phyloP scores from a whole-genome alignment of 2,329 filamentous ascomycete genomes.

The Venturia aucupariae region DNA sequence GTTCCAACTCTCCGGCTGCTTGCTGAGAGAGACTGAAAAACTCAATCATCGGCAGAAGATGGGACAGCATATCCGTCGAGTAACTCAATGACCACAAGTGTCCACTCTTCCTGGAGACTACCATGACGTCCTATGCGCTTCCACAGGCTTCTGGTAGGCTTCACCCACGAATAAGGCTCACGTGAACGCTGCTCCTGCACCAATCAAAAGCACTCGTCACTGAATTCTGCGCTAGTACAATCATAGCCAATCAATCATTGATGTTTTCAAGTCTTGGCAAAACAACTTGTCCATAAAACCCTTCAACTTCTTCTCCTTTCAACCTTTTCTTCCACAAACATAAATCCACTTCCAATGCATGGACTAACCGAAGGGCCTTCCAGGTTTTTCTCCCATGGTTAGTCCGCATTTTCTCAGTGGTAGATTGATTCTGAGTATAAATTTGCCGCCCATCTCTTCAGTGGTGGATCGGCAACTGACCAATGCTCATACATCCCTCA shows the following conservation, averaged over 20 bases:
- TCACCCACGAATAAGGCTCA: not conserved
- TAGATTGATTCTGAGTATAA: not conserved
- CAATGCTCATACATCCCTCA: not conserved
- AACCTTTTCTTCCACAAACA: not conserved
- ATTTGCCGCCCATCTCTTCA: not conserved
- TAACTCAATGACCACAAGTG: not conserved
- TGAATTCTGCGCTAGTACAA: not conserved
- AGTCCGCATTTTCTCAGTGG: too few species aligned
- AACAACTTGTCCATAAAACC: not conserved
- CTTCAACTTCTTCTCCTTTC: not conserved
- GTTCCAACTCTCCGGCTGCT: not conserved
- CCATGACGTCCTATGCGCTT: not conserved
- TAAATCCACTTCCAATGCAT: too few species aligned
- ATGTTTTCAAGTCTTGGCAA: not conserved
- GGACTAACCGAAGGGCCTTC: too few species aligned
- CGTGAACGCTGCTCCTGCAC: not conserved
- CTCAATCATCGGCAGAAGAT: not conserved
- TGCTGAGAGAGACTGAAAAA: not conserved
- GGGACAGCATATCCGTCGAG: not conserved
- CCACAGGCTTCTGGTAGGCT: not conserved
- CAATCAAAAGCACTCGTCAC: not conserved
- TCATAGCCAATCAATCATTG: not conserved
- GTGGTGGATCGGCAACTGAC: not conserved
- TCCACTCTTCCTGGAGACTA: not conserved
- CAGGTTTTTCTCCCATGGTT: too few species aligned